These are phyloP conservation scores for Trichothecium sympodiale DNA, from an alignment of 2,329 filamentous ascomycete genomes.

Conservation along the genomic window DNA sequence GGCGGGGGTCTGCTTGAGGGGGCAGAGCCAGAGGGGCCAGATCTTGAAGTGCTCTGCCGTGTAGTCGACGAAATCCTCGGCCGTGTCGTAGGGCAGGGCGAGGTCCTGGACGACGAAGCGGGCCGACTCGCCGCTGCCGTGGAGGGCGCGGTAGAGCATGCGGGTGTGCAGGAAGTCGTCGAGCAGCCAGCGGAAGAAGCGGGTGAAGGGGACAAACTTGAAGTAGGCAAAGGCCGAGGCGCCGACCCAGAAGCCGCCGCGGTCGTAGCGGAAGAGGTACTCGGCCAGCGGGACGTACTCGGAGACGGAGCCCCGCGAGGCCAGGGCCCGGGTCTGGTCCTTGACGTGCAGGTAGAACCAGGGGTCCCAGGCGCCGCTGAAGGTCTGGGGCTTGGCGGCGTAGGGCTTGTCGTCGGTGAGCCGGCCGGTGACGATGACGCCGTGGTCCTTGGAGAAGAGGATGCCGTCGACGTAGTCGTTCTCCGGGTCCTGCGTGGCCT, in stretches of 20 bases:
- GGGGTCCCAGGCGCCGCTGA: conserved; percentile 50
- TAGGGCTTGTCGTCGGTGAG: conserved; percentile 42
- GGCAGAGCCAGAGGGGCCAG: conserved; percentile 52
- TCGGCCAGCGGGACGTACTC: conserved; percentile 59
- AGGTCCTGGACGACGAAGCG: conserved; percentile 62
- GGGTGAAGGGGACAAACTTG: conserved; percentile 50
- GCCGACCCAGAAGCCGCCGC: conserved; percentile 66
- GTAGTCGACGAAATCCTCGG: conserved; percentile 44
- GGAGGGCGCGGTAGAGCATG: conserved; percentile 63
- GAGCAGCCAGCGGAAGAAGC: conserved; percentile 54
- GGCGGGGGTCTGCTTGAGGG: conserved; percentile 33
- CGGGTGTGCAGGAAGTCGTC: conserved; percentile 65
- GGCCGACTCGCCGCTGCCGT: conserved; percentile 53
- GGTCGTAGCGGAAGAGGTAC: conserved; percentile 68
- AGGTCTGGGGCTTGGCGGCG: conserved; percentile 35
- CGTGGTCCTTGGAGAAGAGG: conserved; percentile 48
- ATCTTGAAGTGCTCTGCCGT: conserved; percentile 37
- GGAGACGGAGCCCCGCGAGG: conserved; percentile 7
- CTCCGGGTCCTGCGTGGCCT: conserved; percentile 28
- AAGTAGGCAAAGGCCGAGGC: conserved; percentile 57
- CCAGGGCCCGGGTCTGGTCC: conserved; percentile 19
- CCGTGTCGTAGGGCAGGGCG: conserved; percentile 40
- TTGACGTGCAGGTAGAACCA: conserved; percentile 69
- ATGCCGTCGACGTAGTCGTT: conserved; percentile 69
- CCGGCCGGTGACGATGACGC: conserved; percentile 55